Evolutionary conservation across 768 basidiomycete genomes (phyloP), one percentile per base, ranked within the genome.

Genomic region (Pulveroboletus sp.): DNA sequence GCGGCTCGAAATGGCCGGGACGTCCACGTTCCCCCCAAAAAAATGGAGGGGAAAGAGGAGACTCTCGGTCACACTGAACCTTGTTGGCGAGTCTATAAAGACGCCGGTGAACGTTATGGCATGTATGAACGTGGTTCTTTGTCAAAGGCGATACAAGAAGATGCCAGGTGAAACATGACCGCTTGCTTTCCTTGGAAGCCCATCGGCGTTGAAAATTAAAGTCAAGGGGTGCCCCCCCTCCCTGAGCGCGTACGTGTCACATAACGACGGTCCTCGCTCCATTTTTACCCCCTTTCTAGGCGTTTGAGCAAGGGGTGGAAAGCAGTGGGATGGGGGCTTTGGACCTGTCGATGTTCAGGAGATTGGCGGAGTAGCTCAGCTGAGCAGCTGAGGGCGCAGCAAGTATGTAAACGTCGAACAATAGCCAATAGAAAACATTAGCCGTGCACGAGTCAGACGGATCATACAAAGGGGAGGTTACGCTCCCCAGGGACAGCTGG

Each of bases 251-350:
- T 46, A 27, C 24, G 27, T 27, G 42, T 43, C 21, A 42, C 58
- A 48, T 60, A 47, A 48, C 58, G 33, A 59, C 49, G 21, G 59
- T 53, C 18, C 43, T 53, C 54, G 40, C 43, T 43, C 13, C 6
- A 3, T 18, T 32, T 28, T 8, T 39, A 33, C 21, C 18, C 28
- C 10, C 3, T 21, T 21, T 30, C 10, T 47, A 49, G 14, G 30
- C 43, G 26, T 28, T 45, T 39, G 43, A 26, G 32, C 26, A 24
- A 46, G 43, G 15, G 31, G 7, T 30, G 27, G 37, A 30, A 32
- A 8, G 3, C 32, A 24, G 27, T 10, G 27, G 5, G 6, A 17
- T 42, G 54, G 54, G 14, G 14, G 31, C 17, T 39, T 55, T 55
- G 46, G 32, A 5, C 15, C 26, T 17, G 6, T 39, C 39, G 36